Conservation (phyloP, 129 eudicot genomes). For the Lonicera japonica region DNA sequence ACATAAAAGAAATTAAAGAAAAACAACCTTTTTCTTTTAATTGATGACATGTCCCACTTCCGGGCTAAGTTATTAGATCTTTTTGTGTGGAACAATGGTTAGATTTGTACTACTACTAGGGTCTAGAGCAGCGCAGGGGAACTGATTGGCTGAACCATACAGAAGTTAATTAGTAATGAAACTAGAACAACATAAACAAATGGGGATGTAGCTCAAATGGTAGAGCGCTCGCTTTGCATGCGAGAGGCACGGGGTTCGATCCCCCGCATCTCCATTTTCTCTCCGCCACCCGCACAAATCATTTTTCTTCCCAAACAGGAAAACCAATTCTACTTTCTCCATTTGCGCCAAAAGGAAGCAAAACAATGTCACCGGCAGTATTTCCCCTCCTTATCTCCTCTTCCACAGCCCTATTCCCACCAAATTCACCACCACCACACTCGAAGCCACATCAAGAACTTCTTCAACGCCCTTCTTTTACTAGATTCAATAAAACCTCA, state of each 20-base stretch:
- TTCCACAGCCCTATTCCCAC: constrained; percentile 28
- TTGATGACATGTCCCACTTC: too few relatives aligned
- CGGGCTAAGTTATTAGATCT: too few relatives aligned
- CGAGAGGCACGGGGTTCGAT: constrained; percentile 85
- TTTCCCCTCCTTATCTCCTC: constrained; percentile 30
- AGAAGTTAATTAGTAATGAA: too few relatives aligned
- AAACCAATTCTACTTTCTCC: background rate
- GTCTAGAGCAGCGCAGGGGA: too few relatives aligned
- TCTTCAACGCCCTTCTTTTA: background rate
- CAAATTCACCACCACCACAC: constrained; percentile 22
- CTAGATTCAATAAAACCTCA: constrained; percentile 19
- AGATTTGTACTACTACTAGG: too few relatives aligned
- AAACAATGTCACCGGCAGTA: constrained; percentile 39
- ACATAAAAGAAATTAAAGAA: too few relatives aligned
- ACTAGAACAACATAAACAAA: too few relatives aligned
- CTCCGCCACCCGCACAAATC: background rate
- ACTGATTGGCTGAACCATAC: too few relatives aligned
- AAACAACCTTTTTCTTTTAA: too few relatives aligned
- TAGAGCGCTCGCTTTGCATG: constrained; percentile 97
- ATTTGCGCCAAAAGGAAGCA: background rate
- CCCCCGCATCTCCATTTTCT: constrained; percentile 65
- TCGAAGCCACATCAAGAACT: background rate
- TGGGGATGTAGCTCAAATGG: constrained; percentile 99
- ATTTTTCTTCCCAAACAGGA: too few relatives aligned
- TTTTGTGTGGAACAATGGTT: too few relatives aligned